These are phyloP conservation scores for Rhododendron kiyosumense DNA, from an alignment of 148 eudicot genomes.

Conservation along the genomic window DNA sequence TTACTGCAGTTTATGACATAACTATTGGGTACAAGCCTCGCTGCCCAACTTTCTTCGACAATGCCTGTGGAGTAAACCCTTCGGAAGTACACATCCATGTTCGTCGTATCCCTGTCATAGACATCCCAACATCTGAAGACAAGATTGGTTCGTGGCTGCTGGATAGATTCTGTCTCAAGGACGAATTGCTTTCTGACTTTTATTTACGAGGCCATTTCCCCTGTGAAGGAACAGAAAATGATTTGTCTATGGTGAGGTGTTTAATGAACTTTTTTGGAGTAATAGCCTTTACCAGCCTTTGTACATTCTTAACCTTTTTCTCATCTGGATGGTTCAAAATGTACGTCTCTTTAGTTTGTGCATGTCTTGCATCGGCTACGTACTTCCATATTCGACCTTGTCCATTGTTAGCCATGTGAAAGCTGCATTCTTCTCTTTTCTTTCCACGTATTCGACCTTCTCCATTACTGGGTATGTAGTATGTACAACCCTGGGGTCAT, in stretches of 20 bases:
- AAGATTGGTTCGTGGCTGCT: constrained; percentile 57
- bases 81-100: constrained; percentile 88
- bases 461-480: not conserved
- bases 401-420: constrained; percentile 38
- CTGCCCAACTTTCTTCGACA: constrained; percentile 83
- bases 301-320: constrained; percentile 50
- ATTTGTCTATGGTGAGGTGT: constrained; percentile 50
- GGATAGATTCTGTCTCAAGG: constrained; percentile 60
- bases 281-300: constrained; percentile 40
- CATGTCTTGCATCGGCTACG: constrained; percentile 57
- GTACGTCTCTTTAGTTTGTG: constrained; percentile 50
- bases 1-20: constrained; percentile 74
- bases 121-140: constrained; percentile 65
- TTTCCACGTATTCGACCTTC: not conserved
- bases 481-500: not conserved
- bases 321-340: constrained; percentile 58
- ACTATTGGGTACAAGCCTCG: constrained; percentile 75
- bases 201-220: constrained; percentile 67
- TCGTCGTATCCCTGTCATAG: constrained; percentile 40
- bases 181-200: constrained; percentile 63
- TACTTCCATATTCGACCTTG: constrained; percentile 45
- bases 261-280: constrained; percentile 42
- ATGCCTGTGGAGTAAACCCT: constrained; percentile 78
- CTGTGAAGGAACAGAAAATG: constrained; percentile 41
- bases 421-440: not conserved